A percentile compares a stretch with the other conserved stretches of the same genome.
Evolutionary conservation across 1,284 basidiomycete species (phyloP).

Genomic region (Megacollybia platyphylla): DNA sequence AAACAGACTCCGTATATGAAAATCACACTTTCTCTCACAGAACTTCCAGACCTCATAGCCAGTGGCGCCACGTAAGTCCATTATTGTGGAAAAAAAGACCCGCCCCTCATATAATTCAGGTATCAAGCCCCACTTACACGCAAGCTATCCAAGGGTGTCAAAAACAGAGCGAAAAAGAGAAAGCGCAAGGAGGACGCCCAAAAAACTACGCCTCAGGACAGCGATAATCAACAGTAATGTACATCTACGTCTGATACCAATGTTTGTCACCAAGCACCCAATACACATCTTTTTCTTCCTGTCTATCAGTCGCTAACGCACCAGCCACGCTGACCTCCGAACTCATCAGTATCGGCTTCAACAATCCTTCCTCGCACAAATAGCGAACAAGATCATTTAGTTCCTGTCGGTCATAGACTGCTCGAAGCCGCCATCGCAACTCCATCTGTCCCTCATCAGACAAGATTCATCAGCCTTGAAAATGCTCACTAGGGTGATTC

Average conservation of each 20-base stretch:
- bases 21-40: conserved; percentile 48
- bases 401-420: conserved; percentile 68
- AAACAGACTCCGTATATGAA: conserved; percentile 63
- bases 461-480: conserved; percentile 1
- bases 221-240: not conserved
- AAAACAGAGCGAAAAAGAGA: conserved; percentile 39
- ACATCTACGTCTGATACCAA: conserved; percentile 25
- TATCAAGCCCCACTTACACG: conserved; percentile 42
- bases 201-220: not conserved
- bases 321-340: conserved; percentile 7
- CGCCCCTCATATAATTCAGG: conserved; percentile 19
- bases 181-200: conserved; percentile 16
- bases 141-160: conserved; percentile 44
- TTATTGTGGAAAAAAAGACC: not conserved
- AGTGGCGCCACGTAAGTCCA: conserved; percentile 38
- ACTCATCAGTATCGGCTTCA: conserved; percentile 21
- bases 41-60: conserved; percentile 27
- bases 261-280: conserved; percentile 29
- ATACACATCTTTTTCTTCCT: conserved; percentile 32
- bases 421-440: conserved; percentile 51
- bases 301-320: conserved; percentile 26
- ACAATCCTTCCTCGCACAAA: conserved; percentile 35
- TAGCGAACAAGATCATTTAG: conserved; percentile 49
- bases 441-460: conserved; percentile 32
- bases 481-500: conserved; percentile 53